Evolutionary conservation across 1,139 yeast genomes (phyloP), one percentile per base, ranked within the genome.

Genomic region (Pichia inconspicua): DNA sequence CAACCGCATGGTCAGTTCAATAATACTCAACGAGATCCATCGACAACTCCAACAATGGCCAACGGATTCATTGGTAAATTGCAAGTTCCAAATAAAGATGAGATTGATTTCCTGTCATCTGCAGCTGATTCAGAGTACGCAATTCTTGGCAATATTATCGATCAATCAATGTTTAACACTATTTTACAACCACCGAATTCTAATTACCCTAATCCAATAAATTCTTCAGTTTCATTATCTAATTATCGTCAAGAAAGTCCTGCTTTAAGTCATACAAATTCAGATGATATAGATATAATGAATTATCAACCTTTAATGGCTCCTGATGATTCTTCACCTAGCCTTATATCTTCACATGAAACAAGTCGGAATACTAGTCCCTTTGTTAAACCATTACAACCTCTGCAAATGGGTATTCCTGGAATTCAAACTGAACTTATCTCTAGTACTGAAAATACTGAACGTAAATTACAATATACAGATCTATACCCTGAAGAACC

Each of bases 121-220:
- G 92, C 95, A 0, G 90, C 92, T 0, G 86, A 84, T 59, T 70
- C 82, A 53, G 96, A 88, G 59, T 86, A 87, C 59, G 75, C 87
- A 5, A 81, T 87, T 2, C 66, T 88, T 40, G 83, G 94, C n/a
- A 80, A 75, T 53, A 84, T 87, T 46, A 73, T 84, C 36, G 82
- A 75, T 46, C 82, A 79, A 52, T 80, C 75, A 50, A 63, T 53
- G 31, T 45, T 56, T 12, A 37, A 37, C 8, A 22, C 25, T 9
- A 22, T 2, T 55, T 50, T n/a, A 25, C 45, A 15, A 47, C 11
- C 30, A 39, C 19, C 9, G 2, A 14, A 17, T 17, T 14, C n/a
- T 17, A n/a, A 8, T 4, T 17, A 25, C n/a, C 14, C 31, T 2
- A 22, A n/a, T 8, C 17, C 30, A 15, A 25, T 25, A 31, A n/a